Evolutionary conservation across 768 basidiomycete genomes (phyloP), one percentile per base, ranked within the genome.

Genomic region (Boletus eberwhitei): DNA sequence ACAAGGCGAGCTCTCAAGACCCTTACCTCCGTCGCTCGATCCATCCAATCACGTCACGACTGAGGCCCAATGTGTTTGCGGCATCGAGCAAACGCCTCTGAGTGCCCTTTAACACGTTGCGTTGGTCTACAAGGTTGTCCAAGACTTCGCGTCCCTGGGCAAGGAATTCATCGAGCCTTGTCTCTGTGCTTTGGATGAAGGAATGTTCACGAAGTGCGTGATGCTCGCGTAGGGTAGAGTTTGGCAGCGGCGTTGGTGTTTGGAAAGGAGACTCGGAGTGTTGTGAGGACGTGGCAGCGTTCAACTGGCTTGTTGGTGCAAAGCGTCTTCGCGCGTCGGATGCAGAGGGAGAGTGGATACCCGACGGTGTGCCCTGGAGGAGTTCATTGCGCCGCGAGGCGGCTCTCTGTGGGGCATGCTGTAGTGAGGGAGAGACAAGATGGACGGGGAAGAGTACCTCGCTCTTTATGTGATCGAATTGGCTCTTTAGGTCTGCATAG

Each of bases 21-120:
- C 9, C 57, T 57, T 58, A 93, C 94, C 92, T 97, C 71, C 97
- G 78, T 58, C 86, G 82, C 67, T 99, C 97, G 60, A 99, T 95
- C 93, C 95, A 99, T 8, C 90, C 87, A 70, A 99, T 98, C 34
- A 96, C 95, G 67, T 96, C 83, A 56, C 94, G 80, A 70, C 94
- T 94, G 67, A 98, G 73, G 0, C 97, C 97, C 54, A 99, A 73
- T 24, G 93, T 97, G 71, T 97, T 98, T 44, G 95, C 97, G 40
- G 93, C 88, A 67, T 91, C 88, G 53, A 97, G 72, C 47, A 99
- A 72, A 51, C 90, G 79, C 61, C 85, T 80, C 67, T 92, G 88
- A 0, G 97, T 98, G n/a, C 93, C 95, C 72, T 98, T 98, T 54
- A 99, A 76, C 70, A 98, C 84, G 65, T 89, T 89, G 55, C 93